Percentiles rank a stretch among this genome's conserved stretches.
Conservation (phyloP, 768 basidiomycete species). For the Filobasidium floriforme region DNA sequence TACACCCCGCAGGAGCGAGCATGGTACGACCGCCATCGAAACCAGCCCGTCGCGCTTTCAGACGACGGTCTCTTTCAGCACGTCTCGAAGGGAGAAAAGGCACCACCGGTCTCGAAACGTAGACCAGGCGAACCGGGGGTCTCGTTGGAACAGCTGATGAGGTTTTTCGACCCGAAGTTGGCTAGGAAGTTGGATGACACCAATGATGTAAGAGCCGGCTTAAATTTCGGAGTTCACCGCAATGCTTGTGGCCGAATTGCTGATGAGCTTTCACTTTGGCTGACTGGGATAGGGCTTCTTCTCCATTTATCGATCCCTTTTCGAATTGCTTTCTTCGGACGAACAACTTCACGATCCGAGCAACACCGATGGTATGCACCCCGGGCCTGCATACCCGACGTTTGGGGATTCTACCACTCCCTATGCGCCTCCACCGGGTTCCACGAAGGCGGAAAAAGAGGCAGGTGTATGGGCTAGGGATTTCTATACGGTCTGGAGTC, state of each 20-base stretch:
- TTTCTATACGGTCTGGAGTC: conserved; percentile 81
- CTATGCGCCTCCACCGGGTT: conserved; percentile 52
- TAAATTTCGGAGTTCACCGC: too few species aligned
- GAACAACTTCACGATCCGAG: conserved; percentile 55
- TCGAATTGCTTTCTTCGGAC: conserved; percentile 71
- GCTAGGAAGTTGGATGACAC: conserved; percentile 45
- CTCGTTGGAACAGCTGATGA: conserved; percentile 67
- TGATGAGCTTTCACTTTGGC: not conserved
- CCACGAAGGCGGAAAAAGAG: conserved; percentile 44
- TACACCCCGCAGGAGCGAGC: conserved; percentile 68
- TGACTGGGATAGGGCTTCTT: conserved; percentile 65
- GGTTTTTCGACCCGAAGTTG: conserved; percentile 63
- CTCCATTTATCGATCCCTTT: conserved; percentile 78
- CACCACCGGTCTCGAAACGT: conserved; percentile 50
- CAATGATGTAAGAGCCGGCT: conserved; percentile 54
- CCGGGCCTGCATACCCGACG: conserved; percentile 57
- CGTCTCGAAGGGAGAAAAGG: conserved; percentile 60
- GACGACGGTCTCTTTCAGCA: conserved; percentile 85
- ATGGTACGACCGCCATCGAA: conserved; percentile 92
- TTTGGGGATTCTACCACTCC: conserved; percentile 74
- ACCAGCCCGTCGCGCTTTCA: conserved; percentile 67
- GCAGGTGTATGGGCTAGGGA: conserved; percentile 54
- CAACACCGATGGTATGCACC: conserved; percentile 21
- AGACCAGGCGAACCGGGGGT: conserved; percentile 63
- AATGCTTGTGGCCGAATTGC: too few species aligned